phyloP scores from a whole-genome alignment of 2,329 filamentous ascomycete species.

The Hypoxylon sp. region DNA sequence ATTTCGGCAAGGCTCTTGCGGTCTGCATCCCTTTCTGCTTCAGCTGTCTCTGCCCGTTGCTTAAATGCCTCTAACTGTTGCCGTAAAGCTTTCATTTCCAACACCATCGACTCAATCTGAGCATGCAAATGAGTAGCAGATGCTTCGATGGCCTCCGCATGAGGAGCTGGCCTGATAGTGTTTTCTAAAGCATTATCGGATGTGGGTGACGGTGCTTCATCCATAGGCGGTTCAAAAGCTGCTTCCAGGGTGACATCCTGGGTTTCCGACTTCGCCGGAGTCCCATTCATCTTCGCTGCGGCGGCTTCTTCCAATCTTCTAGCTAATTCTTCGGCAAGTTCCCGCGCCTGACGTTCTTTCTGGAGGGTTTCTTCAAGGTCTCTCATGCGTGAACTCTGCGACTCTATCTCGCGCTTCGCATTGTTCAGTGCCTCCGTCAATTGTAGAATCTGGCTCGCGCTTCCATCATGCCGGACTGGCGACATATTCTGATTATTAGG shows the following conservation, averaged over 20 bases:
- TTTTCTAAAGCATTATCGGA: constrained; percentile 43
- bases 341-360: constrained; percentile 84
- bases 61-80: constrained; percentile 84
- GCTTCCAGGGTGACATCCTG: constrained; percentile 61
- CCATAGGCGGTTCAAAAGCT: constrained; percentile 62
- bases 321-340: constrained; percentile 86
- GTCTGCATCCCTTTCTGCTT: constrained; percentile 79
- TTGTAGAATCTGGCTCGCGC: constrained; percentile 81
- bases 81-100: constrained; percentile 85
- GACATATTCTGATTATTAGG: constrained; percentile 66
- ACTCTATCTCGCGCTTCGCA: constrained; percentile 88
- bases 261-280: constrained; percentile 54
- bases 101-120: constrained; percentile 81
- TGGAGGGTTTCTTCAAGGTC: constrained; percentile 84
- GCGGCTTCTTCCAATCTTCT: constrained; percentile 75
- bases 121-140: constrained; percentile 70
- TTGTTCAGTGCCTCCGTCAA: constrained; percentile 87
- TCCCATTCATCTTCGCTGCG: constrained; percentile 58
- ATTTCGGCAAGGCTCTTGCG: constrained; percentile 87
- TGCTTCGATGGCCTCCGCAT: constrained; percentile 57
- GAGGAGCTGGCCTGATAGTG: constrained; percentile 45
- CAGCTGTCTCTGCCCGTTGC: constrained; percentile 82
- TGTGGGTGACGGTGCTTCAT: constrained; percentile 48
- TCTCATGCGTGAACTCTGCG: constrained; percentile 83
- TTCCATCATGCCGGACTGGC: constrained; percentile 70